Evolutionary conservation across 2,329 filamentous ascomycete species (phyloP), one percentile per base, ranked within the genome.

Genomic region (Ophiosphaerella herpotricha): DNA sequence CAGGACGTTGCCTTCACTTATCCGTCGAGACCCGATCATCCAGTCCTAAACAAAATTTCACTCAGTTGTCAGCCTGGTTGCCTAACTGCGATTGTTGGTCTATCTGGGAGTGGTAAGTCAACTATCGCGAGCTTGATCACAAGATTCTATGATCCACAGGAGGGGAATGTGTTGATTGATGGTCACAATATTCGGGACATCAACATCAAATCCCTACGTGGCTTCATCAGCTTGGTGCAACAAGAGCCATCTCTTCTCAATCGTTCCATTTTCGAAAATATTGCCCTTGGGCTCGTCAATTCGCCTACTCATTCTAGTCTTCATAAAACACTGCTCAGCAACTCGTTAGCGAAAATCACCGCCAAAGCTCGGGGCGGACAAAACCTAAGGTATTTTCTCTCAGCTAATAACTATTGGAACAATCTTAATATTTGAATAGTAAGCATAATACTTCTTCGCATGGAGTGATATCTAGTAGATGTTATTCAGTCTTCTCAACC

Each of bases 121-220:
- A 77, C 75, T 0, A 68, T 77, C 21, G 72, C 73, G 5, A 65
- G 64, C 29, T 61, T 78, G 1, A 60, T 74, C 21, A 64, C 63
- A 24, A 58, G 72, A 13, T 67, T 75, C 33, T 78, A 77, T 50
- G 75, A 78, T 46, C 72, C 74, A 2, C 55, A 61, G n/a, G 63
- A 68, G 14, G 61, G 94, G 6, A 86, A 86, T 37, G 37, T 69
- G 34, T 89, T 84, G 49, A 79, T 78, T 5, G 74, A 77, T 35
- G 90, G 87, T 50, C 57, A 64, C 7, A 67, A 75, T 44, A 51
- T 77, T 32, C 67, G 62, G 13, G 60, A 70, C 7, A 55, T 77
- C 14, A 75, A 77, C 40, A 58, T 75, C 5, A 64, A 66, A 21
- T 60, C 60, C 14, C 52, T 76, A 9, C 55, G 75, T 43, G 69